Evolutionary conservation across 768 basidiomycete species (phyloP).

Genomic region (Rhizopogon rudus): DNA sequence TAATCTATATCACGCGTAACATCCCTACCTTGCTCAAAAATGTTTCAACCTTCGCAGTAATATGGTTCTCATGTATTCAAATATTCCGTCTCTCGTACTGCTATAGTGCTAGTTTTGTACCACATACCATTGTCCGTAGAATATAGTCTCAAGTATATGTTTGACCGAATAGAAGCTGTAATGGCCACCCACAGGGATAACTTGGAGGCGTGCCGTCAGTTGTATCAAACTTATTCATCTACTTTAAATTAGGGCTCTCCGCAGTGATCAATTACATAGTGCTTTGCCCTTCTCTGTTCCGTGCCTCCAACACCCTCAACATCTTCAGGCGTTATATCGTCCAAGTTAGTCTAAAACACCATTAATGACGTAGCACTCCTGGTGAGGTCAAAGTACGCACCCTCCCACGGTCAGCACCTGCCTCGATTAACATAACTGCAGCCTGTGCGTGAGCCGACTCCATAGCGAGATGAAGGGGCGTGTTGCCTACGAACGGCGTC

Average conservation of each 20-base stretch:
- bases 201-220: not conserved
- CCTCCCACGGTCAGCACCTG: constrained; percentile 87
- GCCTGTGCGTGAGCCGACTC: constrained; percentile 92
- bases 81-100: not conserved
- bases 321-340: constrained; percentile 83
- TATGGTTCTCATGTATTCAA: no score
- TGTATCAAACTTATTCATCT: constrained; percentile 22
- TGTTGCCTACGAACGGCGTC: constrained; percentile 62
- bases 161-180: not conserved
- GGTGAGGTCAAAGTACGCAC: constrained; percentile 40
- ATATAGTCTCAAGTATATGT: not conserved
- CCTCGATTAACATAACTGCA: constrained; percentile 88
- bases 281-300: constrained; percentile 77
- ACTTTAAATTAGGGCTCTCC: constrained; percentile 42
- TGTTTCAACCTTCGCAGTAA: no score
- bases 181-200: not conserved
- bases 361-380: not conserved
- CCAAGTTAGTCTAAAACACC: constrained; percentile 64
- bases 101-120: no score
- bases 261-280: constrained; percentile 72
- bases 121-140: not conserved
- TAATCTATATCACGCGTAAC: no score
- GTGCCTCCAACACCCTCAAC: constrained; percentile 85
- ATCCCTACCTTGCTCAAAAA: no score
- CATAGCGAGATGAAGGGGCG: constrained; percentile 95